phyloP scores from a whole-genome alignment of 2,329 filamentous ascomycete genomes.

The Pseudonectria foliicola region DNA sequence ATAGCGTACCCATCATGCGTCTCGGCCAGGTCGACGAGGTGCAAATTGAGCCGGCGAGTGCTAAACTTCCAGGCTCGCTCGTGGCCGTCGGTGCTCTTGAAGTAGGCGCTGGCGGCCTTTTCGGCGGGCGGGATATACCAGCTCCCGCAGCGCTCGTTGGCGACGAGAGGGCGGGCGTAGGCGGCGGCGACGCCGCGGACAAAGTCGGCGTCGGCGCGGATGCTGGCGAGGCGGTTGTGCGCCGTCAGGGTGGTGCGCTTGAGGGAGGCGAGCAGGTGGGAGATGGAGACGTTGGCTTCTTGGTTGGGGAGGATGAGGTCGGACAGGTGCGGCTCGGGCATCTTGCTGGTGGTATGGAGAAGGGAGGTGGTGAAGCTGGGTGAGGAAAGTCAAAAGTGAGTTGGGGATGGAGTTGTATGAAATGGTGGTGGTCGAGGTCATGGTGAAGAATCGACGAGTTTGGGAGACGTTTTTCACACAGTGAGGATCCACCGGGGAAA shows the following conservation, averaged over 20 bases:
- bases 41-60: constrained; percentile 74
- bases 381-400: neutral
- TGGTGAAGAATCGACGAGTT: neutral
- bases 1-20: constrained; percentile 55
- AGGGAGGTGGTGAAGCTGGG: neutral
- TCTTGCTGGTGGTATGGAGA: constrained; percentile 1
- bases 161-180: constrained; percentile 63
- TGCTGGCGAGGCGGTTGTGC: constrained; percentile 74
- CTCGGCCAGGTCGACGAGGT: constrained; percentile 64
- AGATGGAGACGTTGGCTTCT: constrained; percentile 63
- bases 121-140: constrained; percentile 73
- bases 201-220: constrained; percentile 69
- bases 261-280: constrained; percentile 61
- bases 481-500: too few relatives aligned
- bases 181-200: constrained; percentile 53
- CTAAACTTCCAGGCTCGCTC: constrained; percentile 87
- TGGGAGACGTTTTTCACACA: too few relatives aligned
- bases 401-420: too few relatives aligned
- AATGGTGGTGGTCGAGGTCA: neutral
- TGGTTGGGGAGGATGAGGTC: constrained; percentile 45
- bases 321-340: constrained; percentile 25
- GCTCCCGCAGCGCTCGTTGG: constrained; percentile 91
- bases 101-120: constrained; percentile 76
- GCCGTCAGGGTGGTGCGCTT: constrained; percentile 72
- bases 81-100: constrained; percentile 97